Conservation (phyloP, 805 yeast genomes). For the Lipomyces spencermartinsiae region DNA sequence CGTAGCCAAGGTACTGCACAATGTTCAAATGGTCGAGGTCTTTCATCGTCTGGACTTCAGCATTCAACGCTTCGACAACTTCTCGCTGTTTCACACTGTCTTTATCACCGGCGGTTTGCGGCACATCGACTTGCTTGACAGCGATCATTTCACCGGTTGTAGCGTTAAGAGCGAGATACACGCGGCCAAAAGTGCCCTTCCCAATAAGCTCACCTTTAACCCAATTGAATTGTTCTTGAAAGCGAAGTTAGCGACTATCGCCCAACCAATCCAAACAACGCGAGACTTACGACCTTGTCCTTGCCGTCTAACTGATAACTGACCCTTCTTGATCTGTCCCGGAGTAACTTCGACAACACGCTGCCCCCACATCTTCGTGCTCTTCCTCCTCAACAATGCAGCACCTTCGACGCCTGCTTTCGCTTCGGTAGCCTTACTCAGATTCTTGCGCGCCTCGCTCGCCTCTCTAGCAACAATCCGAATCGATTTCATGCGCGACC, state of each 20-base stretch:
- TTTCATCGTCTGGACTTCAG: slow-evolving; percentile 92
- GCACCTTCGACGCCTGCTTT: slow-evolving; percentile 10
- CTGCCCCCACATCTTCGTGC: slow-evolving; percentile 98
- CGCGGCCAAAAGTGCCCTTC: slow-evolving; percentile 95
- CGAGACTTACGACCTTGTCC: slow-evolving; percentile 68
- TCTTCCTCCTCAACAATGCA: slow-evolving; percentile 65
- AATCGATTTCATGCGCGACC: slow-evolving; percentile 80
- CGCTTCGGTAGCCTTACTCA: slow-evolving; percentile 32
- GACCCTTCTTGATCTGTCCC: slow-evolving; percentile 44
- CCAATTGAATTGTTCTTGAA: slow-evolving; percentile 90
- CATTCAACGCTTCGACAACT: slow-evolving; percentile 79
- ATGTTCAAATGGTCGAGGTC: slow-evolving; percentile 92
- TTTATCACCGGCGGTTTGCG: slow-evolving; percentile 49
- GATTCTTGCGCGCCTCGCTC: slow-evolving; percentile 60
- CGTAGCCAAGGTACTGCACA: slow-evolving; percentile 96
- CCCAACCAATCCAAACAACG: not conserved
- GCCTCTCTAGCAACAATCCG: slow-evolving; percentile 95
- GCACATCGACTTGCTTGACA: slow-evolving; percentile 88
- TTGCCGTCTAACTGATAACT: slow-evolving; percentile 48
- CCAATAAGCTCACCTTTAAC: slow-evolving; percentile 97
- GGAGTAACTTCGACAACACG: slow-evolving; percentile 89
- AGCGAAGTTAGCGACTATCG: slow-evolving; percentile 45
- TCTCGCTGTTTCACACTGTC: slow-evolving; percentile 51
- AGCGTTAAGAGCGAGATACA: slow-evolving; percentile 86
- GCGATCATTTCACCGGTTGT: slow-evolving; percentile 99